Conservation (phyloP, 192 early-diverging fungal species). For the Rhizoclosmatium globosum region DNA sequence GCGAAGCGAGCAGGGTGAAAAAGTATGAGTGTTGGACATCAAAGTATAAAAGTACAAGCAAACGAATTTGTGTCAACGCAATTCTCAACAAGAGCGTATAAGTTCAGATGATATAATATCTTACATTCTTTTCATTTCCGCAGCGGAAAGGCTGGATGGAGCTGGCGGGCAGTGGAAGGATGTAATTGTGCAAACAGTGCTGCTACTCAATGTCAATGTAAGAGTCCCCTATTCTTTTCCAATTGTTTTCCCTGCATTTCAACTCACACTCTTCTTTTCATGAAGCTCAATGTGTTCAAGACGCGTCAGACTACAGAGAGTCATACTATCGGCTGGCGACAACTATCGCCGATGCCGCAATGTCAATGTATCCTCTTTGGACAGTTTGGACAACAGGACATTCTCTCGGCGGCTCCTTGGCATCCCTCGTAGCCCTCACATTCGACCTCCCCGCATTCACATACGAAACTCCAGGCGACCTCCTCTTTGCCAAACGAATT, state of each 20-base stretch:
- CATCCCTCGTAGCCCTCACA: conserved; percentile 78
- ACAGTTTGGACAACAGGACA: conserved; percentile 81
- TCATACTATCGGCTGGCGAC: conserved; percentile 49
- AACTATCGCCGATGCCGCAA: conserved; percentile 22
- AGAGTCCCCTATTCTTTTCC: not conserved
- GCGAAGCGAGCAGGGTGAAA: conserved; percentile 67
- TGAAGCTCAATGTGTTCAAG: conserved; percentile 37
- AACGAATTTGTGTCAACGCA: not conserved
- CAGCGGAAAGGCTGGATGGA: conserved; percentile 19
- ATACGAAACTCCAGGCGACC: conserved; percentile 87
- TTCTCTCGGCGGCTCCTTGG: conserved; percentile 62
- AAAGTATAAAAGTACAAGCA: not conserved
- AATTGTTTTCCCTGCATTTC: not conserved
- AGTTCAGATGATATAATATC: too few relatives aligned
- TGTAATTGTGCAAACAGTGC: conserved; percentile 28
- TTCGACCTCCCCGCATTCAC: conserved; percentile 83
- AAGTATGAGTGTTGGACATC: not conserved
- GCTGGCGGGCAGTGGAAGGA: conserved; percentile 29
- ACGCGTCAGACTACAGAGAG: conserved; percentile 38
- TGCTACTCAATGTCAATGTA: conserved; percentile 27
- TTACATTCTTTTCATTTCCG: not conserved
- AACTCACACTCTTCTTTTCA: not conserved
- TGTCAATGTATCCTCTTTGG: conserved; percentile 2
- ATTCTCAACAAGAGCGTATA: too few relatives aligned
- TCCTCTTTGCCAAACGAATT: conserved; percentile 76